These are phyloP conservation scores for Cornus suecica DNA, from an alignment of 148 eudicot species.

Conservation along the genomic window DNA sequence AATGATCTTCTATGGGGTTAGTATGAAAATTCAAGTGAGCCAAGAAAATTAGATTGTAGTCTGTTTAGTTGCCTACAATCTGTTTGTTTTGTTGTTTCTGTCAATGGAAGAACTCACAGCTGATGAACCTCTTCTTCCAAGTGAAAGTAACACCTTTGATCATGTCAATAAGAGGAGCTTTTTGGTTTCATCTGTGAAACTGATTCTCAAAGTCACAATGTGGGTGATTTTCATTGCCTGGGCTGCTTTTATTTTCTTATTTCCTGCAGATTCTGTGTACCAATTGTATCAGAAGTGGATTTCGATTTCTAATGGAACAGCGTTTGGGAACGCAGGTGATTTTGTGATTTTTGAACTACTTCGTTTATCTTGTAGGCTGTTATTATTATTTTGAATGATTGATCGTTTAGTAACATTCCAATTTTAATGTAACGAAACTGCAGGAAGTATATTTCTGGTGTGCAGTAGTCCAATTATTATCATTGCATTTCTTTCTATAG, in stretches of 20 bases:
- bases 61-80: not conserved
- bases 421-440: slow-evolving; percentile 16
- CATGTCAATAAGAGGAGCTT: slow-evolving; percentile 21
- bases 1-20: too few relatives aligned
- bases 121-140: slow-evolving; percentile 34
- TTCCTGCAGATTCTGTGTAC: slow-evolving; percentile 36
- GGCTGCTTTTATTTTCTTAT: slow-evolving; percentile 51
- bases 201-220: slow-evolving; percentile 56
- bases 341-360: not conserved
- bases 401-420: not conserved
- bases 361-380: not conserved
- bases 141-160: slow-evolving; percentile 9
- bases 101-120: slow-evolving; percentile 43
- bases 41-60: not conserved
- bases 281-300: slow-evolving; percentile 20
- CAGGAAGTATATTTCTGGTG: slow-evolving; percentile 61
- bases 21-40: not conserved
- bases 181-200: slow-evolving; percentile 39
- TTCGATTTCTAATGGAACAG: slow-evolving; percentile 19
- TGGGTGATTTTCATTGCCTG: slow-evolving; percentile 63
- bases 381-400: not conserved
- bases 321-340: slow-evolving; percentile 53
- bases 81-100: not conserved
- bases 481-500: slow-evolving; percentile 59
- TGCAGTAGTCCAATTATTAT: slow-evolving; percentile 64